These are phyloP conservation scores for Sphaerulina populicola DNA, from an alignment of 2,329 filamentous ascomycete species.

Conservation along the genomic window DNA sequence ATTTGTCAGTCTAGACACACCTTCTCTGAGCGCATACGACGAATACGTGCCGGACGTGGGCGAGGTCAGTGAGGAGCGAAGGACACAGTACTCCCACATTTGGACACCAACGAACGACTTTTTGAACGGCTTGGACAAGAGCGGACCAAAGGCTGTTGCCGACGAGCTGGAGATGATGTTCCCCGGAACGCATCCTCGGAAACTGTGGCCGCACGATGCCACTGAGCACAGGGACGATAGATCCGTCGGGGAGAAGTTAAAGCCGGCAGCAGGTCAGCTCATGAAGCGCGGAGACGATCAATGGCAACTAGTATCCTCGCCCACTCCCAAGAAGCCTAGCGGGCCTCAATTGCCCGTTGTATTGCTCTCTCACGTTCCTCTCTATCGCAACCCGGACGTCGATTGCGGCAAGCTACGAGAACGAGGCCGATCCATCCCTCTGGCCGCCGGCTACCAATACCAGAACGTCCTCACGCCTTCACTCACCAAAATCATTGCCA, in stretches of 20 bases:
- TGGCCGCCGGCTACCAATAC: slow-evolving; percentile 82
- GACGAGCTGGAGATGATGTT: slow-evolving; percentile 49
- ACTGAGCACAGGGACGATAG: slow-evolving; percentile 23
- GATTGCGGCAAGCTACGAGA: slow-evolving; percentile 84
- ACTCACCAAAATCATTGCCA: slow-evolving; percentile 66
- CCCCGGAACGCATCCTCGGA: slow-evolving; percentile 32
- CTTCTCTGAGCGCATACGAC: slow-evolving; percentile 72
- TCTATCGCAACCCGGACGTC: slow-evolving; percentile 73
- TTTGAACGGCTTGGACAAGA: slow-evolving; percentile 55
- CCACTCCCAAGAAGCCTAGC: slow-evolving; percentile 8
- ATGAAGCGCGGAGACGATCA: slow-evolving; percentile 3
- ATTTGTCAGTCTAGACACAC: slow-evolving; percentile 81
- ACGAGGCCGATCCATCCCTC: slow-evolving; percentile 71
- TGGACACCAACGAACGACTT: slow-evolving; percentile 73
- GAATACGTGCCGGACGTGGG: slow-evolving; percentile 48
- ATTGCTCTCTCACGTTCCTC: slow-evolving; percentile 80
- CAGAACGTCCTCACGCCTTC: slow-evolving; percentile 80
- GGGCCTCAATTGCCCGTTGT: slow-evolving; percentile 67
- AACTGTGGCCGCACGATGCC: slow-evolving; percentile 31
- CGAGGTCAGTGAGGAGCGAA: slow-evolving; percentile 42
- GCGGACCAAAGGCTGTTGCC: slow-evolving; percentile 59
- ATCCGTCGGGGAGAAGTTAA: slow-evolving; percentile 2
- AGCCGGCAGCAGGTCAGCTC: slow-evolving; percentile 3
- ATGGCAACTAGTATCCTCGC: not conserved
- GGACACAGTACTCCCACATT: slow-evolving; percentile 40